Base-by-base conservation (phyloP, 2,329 filamentous ascomycete species). In the Whalleya microplaca region DNA sequence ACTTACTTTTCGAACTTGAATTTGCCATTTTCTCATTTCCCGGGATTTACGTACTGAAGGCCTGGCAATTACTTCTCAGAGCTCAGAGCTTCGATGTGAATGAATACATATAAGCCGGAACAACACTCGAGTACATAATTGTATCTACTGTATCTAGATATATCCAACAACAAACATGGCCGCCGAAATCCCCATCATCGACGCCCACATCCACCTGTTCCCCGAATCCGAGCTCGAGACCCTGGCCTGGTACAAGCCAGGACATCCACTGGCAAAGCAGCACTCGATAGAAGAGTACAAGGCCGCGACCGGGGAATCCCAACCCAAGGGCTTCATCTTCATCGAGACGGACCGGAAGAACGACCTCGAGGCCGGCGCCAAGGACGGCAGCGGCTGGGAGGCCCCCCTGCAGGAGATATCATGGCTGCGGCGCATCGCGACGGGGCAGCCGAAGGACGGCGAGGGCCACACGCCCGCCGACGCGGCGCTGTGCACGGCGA, bases 151-250 rank as follows among this genome's bases (percentile, higher is more conserved):
- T 29, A 45, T 12, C 14, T 21, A 59, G 21, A 12, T 20, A 46
- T 41, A 32, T 21, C 12, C 45, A 20, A 27, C 18, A n/a, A 45
- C 23, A 53, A 61, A 46, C 53, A 72, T 72, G 69, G 64, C 68
- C 16, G 48, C 63, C 40, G 61, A 69, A 66, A 75, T 81, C 72
- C 84, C 80, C 67, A 87, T 96, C 69, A 85, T 97, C 73, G 93
- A 97, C 78, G 89, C 91, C 41, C 94, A 97, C 79, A 89, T 97
- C 75, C 93, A 97, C 77, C 86, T 97, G 69, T 96, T 86, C 79
- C 90, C 91, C 44, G 74, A 78, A 45, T 82, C 83, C 51, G 89
- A 94, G 66, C 70, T 89, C 50, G 70, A 80, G 52, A 82, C 84
- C 41, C 84, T 96, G 61, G 76, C 84, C 55, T 96, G 92, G 92